These are phyloP conservation scores for Fusarium sp. DNA, from an alignment of 2,329 filamentous ascomycete genomes.

Conservation along the genomic window DNA sequence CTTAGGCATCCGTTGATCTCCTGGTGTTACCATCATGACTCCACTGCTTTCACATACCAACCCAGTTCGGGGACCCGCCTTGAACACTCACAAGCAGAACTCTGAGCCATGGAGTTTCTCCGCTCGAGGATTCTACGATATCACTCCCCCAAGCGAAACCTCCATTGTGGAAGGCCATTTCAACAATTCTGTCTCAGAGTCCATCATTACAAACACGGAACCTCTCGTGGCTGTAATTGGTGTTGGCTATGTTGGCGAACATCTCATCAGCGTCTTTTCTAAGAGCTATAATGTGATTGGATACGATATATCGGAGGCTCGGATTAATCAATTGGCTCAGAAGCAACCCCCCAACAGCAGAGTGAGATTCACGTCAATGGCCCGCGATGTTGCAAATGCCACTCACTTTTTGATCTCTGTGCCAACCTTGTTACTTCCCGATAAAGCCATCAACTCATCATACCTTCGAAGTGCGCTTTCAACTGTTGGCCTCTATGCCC, in stretches of 20 bases:
- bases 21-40: conserved; percentile 36
- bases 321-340: conserved; percentile 52
- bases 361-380: conserved; percentile 55
- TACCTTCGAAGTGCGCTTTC: conserved; percentile 60
- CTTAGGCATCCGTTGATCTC: too few species aligned
- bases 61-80: conserved; percentile 39
- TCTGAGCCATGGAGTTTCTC: conserved; percentile 43
- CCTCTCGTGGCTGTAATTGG: conserved; percentile 62
- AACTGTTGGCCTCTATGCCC: conserved; percentile 56
- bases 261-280: conserved; percentile 60
- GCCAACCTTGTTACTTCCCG: conserved; percentile 61
- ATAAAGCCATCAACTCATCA: conserved; percentile 62
- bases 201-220: conserved; percentile 30
- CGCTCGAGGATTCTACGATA: conserved; percentile 48
- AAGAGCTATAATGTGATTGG: conserved; percentile 57
- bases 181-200: background rate
- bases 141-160: conserved; percentile 51
- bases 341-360: conserved; percentile 46
- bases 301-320: conserved; percentile 60
- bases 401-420: conserved; percentile 67
- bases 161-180: conserved; percentile 42
- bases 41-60: conserved; percentile 40
- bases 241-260: conserved; percentile 66
- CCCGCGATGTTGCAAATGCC: conserved; percentile 55
- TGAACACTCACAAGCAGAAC: conserved; percentile 29